Conservation (phyloP, 345 rosid species). For the Fremontodendron californicum region DNA sequence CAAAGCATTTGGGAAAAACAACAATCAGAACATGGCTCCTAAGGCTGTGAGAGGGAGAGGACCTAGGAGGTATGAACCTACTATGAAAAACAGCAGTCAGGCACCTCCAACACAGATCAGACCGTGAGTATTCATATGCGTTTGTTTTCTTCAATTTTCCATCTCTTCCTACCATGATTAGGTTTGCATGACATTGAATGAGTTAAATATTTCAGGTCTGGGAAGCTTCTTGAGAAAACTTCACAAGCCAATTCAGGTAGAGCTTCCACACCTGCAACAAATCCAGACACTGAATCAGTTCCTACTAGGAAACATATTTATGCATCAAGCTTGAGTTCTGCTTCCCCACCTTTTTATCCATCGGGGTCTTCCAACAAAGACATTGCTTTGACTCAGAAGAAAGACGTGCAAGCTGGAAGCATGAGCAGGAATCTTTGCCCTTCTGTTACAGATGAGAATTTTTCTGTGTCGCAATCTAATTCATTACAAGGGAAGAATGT, state of each 20-base stretch:
- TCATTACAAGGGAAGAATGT: slow-evolving; percentile 42
- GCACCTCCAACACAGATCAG: slow-evolving; percentile 46
- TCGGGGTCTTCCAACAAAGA: slow-evolving; percentile 69
- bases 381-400: slow-evolving; percentile 42
- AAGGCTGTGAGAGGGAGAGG: slow-evolving; percentile 77
- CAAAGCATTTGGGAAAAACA: slow-evolving; percentile 40
- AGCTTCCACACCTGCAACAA: slow-evolving; percentile 31
- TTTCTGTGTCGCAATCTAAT: slow-evolving; percentile 34
- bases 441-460: slow-evolving; percentile 32
- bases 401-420: slow-evolving; percentile 49
- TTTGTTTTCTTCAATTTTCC: neutral
- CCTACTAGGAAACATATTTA: slow-evolving; percentile 43
- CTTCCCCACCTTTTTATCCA: slow-evolving; percentile 97
- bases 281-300: slow-evolving; percentile 38
- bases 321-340: slow-evolving; percentile 81
- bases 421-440: slow-evolving; percentile 35
- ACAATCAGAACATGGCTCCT: slow-evolving; percentile 49
- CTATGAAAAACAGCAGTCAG: slow-evolving; percentile 45
- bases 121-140: slow-evolving; percentile 37
- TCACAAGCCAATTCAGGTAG: slow-evolving; percentile 37
- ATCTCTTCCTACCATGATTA: neutral
- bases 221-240: slow-evolving; percentile 43
- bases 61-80: slow-evolving; percentile 58
- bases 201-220: slow-evolving; percentile 37
- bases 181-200: slow-evolving; percentile 5